Base-by-base conservation (phyloP, 2,329 filamentous ascomycete species). In the Fusarium sp. region DNA sequence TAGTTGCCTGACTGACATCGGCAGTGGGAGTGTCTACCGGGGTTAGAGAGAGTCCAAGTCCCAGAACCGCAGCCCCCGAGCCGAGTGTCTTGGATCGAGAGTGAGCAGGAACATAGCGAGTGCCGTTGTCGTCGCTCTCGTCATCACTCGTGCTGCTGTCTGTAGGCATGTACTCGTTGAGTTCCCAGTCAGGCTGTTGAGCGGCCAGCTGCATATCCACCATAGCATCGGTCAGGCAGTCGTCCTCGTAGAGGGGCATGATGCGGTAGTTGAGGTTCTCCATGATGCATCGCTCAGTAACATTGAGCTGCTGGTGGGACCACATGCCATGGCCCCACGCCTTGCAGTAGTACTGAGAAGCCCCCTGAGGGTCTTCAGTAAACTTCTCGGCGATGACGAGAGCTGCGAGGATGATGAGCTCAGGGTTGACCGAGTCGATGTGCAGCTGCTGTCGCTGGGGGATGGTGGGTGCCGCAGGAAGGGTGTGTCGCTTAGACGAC, bases 331-430 rank as follows among this genome's bases (percentile, higher is more conserved):
- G 76, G 19, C 82, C 86, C 84, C 86, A 88, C 25, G 71, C 72
- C 14, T 76, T 67, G 58, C 79, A 78, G 74, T 86, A 88, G 68
- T 82, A 81, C 43, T 77, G 75, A 1, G 84, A 84, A 5, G 78
- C 74, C 59, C 82, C 78, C 66, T 85, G 80, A 47, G 77, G 75
- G 73, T 90, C 87, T 65, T 88, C 84, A 39, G 83, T 78, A 67
- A 89, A 89, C 73, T 90, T 89, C 69, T 81, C 78, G n/a, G 87
- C 85, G 49, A 89, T 84, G 61, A 88, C 78, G 15, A 90, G 76
- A 1, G 87, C 84, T 1, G 82, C 79, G n/a, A 89, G 77, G 47
- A 87, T 79, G 63, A 89, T 86, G 56, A 89, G 70, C 71, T 89
- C 87, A 49, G 86, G 86, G 56, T 77, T 78, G 56, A 89, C 80